A percentile compares a stretch with the other conserved stretches of the same genome.
These are phyloP conservation scores for Pestalotiopsis sp. DNA, from an alignment of 2,329 filamentous ascomycete genomes.

Conservation along the genomic window DNA sequence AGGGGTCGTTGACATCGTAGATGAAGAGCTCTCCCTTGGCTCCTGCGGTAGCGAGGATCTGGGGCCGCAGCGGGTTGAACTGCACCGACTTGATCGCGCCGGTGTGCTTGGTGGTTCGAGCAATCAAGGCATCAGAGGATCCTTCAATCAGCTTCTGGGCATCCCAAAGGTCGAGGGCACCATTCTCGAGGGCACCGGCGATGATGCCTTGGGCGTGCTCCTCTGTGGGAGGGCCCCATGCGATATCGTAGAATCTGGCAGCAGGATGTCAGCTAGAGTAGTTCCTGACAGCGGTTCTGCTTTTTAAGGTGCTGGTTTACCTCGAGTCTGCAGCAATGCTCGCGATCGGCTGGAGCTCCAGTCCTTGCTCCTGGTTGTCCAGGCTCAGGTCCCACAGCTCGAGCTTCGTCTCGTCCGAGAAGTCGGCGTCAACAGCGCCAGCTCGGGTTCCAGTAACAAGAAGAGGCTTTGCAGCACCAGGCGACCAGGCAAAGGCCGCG, in stretches of 20 bases:
- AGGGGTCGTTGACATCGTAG: slow-evolving; percentile 88
- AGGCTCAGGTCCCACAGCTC: slow-evolving; percentile 94
- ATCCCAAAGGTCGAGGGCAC: slow-evolving; percentile 91
- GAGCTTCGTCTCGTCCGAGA: slow-evolving; percentile 94
- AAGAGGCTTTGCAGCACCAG: slow-evolving; percentile 74
- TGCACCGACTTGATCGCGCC: slow-evolving; percentile 92
- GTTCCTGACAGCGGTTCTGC: slow-evolving; percentile 3
- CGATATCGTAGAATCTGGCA: slow-evolving; percentile 89
- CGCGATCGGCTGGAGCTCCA: slow-evolving; percentile 83
- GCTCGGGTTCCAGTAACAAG: slow-evolving; percentile 93
- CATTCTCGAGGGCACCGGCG: slow-evolving; percentile 92
- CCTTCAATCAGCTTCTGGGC: slow-evolving; percentile 66
- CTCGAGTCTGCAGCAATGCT: slow-evolving; percentile 87
- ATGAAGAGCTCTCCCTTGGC: slow-evolving; percentile 96
- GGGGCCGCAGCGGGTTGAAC: slow-evolving; percentile 91
- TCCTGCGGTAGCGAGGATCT: slow-evolving; percentile 89
- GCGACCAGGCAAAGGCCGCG: slow-evolving; percentile 96
- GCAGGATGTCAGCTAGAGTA: slow-evolving; percentile 3
- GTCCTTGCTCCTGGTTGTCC: slow-evolving; percentile 70
- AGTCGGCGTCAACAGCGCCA: slow-evolving; percentile 93
- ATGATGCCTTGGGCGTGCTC: slow-evolving; percentile 84
- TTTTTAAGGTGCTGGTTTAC: slow-evolving; percentile 42
- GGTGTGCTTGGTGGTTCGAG: slow-evolving; percentile 84
- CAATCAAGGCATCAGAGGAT: slow-evolving; percentile 73
- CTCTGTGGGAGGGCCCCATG: slow-evolving; percentile 83